phyloP scores from a whole-genome alignment of 352 stramenopile genomes.

The Globisporangium iwayamae region DNA sequence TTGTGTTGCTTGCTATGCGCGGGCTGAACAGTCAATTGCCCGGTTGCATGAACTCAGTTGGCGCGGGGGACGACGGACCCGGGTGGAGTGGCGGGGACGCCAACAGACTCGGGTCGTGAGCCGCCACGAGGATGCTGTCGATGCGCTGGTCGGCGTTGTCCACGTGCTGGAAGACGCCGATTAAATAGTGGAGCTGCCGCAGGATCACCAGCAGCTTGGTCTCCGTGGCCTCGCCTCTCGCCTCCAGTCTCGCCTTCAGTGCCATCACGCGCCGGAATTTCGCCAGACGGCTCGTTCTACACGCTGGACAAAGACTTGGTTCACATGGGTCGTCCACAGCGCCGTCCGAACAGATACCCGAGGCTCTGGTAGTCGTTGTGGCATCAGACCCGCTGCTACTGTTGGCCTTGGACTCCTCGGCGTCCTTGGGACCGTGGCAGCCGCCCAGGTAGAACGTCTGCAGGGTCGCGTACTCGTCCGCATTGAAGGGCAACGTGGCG shows the following conservation, averaged over 20 bases:
- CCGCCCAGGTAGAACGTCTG: constrained; percentile 60
- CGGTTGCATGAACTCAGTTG: constrained; percentile 1
- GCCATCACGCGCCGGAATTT: constrained; percentile 58
- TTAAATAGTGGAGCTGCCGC: constrained; percentile 71
- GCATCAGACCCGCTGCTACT: background rate
- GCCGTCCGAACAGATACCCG: constrained; percentile 12
- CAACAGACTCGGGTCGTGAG: constrained; percentile 31
- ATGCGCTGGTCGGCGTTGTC: constrained; percentile 56
- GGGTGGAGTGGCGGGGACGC: constrained; percentile 19
- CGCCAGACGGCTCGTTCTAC: constrained; percentile 46
- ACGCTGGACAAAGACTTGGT: constrained; percentile 31
- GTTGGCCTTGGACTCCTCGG: background rate
- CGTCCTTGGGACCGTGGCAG: constrained; percentile 35
- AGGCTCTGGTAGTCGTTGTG: background rate
- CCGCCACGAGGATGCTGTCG: constrained; percentile 50
- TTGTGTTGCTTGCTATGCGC: background rate
- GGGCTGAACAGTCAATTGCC: background rate
- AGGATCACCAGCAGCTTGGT: constrained; percentile 50
- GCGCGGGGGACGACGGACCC: constrained; percentile 12
- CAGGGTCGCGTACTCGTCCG: constrained; percentile 57
- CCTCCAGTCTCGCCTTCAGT: constrained; percentile 42
- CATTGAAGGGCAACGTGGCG: constrained; percentile 56
- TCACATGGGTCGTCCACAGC: constrained; percentile 26
- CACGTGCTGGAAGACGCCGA: constrained; percentile 69
- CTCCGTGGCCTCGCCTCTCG: constrained; percentile 31